Conservation (phyloP, 352 stramenopile genomes). For the Saprolegnia diclina region DNA sequence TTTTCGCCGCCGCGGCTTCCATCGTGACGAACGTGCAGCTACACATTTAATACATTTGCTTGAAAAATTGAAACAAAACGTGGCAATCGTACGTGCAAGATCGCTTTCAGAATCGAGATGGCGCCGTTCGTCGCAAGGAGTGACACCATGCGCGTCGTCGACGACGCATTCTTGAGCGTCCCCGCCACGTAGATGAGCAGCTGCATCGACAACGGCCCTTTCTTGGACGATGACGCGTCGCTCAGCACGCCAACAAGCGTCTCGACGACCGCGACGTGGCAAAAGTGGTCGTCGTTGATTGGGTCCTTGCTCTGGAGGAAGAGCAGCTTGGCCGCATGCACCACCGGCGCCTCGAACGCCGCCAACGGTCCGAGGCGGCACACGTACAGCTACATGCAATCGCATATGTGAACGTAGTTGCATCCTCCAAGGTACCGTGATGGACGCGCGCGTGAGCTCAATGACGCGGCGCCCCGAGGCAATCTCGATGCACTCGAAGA, state of each 20-base stretch:
- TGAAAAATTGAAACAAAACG: not conserved
- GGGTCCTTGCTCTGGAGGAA: constrained; percentile 74
- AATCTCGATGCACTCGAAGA: not conserved
- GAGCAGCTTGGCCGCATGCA: constrained; percentile 47
- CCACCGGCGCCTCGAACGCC: constrained; percentile 6
- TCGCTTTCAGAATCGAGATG: constrained; percentile 49
- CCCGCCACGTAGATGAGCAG: constrained; percentile 64
- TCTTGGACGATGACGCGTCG: constrained; percentile 25
- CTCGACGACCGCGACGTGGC: constrained; percentile 58
- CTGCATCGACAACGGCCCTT: constrained; percentile 29
- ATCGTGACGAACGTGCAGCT: not conserved
- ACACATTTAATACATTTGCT: not conserved
- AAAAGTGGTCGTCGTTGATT: constrained; percentile 56
- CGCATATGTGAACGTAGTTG: not conserved
- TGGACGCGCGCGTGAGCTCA: not conserved
- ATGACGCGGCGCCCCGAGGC: not conserved
- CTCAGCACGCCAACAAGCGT: constrained; percentile 43
- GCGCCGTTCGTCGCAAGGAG: constrained; percentile 58
- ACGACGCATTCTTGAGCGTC: constrained; percentile 72
- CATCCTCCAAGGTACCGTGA: not conserved
- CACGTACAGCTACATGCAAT: constrained; percentile 1
- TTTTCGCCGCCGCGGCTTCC: constrained; percentile 6
- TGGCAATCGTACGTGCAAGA: constrained; percentile 28
- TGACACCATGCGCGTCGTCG: constrained; percentile 45
- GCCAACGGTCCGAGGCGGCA: constrained; percentile 3